These are phyloP conservation scores for Mortierella sp. DNA, from an alignment of 371 early-diverging fungal species.

Conservation along the genomic window DNA sequence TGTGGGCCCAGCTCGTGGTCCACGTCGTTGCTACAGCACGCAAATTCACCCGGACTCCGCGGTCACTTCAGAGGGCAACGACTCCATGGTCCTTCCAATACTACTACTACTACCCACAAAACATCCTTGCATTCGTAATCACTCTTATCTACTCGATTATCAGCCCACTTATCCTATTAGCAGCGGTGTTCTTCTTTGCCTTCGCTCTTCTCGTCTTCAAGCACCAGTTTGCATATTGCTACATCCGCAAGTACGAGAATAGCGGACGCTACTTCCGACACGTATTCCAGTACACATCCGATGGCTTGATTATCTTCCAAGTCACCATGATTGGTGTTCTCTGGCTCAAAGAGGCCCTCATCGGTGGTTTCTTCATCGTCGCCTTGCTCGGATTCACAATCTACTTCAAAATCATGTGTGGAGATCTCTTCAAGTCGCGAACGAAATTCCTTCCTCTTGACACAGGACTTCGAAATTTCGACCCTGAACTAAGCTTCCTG, in stretches of 20 bases:
- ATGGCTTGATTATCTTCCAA: constrained; percentile 88
- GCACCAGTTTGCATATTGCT: constrained; percentile 84
- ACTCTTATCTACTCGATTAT: constrained; percentile 88
- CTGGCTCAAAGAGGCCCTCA: constrained; percentile 69
- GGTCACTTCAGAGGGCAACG: constrained; percentile 68
- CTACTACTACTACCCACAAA: constrained; percentile 69
- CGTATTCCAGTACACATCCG: constrained; percentile 81
- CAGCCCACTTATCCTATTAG: constrained; percentile 84
- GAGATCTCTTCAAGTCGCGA: constrained; percentile 66
- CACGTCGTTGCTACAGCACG: constrained; percentile 34
- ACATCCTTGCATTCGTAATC: constrained; percentile 79
- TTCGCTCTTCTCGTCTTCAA: constrained; percentile 84
- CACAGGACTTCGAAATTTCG: constrained; percentile 39
- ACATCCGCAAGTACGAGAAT: constrained; percentile 87
- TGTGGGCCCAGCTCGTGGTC: constrained; percentile 60
- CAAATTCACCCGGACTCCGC: constrained; percentile 71
- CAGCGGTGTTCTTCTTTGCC: constrained; percentile 80
- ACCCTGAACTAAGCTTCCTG: background rate
- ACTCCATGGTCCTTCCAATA: constrained; percentile 79
- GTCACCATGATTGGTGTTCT: constrained; percentile 84
- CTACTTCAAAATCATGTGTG: constrained; percentile 67
- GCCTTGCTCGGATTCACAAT: constrained; percentile 66
- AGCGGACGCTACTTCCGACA: constrained; percentile 82
- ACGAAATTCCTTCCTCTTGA: constrained; percentile 62
- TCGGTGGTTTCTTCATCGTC: constrained; percentile 59